Percentiles rank a stretch among this genome's conserved stretches.
These are phyloP conservation scores for Grifola frondosa DNA, from an alignment of 1,284 basidiomycete genomes.

Conservation along the genomic window DNA sequence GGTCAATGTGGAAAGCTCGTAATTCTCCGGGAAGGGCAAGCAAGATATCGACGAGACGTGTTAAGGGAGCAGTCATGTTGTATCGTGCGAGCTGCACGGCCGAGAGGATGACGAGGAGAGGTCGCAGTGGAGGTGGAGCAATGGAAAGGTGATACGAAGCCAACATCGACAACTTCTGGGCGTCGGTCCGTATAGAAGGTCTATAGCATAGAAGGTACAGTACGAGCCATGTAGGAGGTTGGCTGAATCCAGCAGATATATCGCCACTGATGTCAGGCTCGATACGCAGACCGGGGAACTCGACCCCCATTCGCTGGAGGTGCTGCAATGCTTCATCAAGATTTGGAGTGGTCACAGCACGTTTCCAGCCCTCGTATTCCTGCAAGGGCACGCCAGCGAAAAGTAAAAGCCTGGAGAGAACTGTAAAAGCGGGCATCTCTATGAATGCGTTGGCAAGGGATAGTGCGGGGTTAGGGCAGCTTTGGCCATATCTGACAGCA, in stretches of 20 bases:
- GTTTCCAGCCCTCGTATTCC: slow-evolving; percentile 13
- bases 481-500: slow-evolving; percentile 5
- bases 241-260: background rate
- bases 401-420: background rate
- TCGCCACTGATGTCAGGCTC: background rate
- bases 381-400: background rate
- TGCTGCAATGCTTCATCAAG: slow-evolving; percentile 9
- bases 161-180: slow-evolving; percentile 38
- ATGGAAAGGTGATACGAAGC: slow-evolving; percentile 37
- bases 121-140: slow-evolving; percentile 34
- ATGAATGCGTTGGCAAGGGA: background rate
- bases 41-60: slow-evolving; percentile 44
- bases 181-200: slow-evolving; percentile 42
- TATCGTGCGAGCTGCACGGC: slow-evolving; percentile 50
- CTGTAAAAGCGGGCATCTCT: background rate
- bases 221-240: slow-evolving; percentile 51
- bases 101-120: slow-evolving; percentile 46
- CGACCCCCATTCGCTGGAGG: too few relatives aligned
- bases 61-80: slow-evolving; percentile 44
- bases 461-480: slow-evolving; percentile 3
- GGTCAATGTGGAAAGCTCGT: slow-evolving; percentile 48
- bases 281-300: too few relatives aligned
- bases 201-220: slow-evolving; percentile 51
- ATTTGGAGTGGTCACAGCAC: slow-evolving; percentile 5
- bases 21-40: slow-evolving; percentile 36